These are phyloP conservation scores for Quambalaria eucalypti DNA, from an alignment of 1,284 basidiomycete species.

Conservation along the genomic window DNA sequence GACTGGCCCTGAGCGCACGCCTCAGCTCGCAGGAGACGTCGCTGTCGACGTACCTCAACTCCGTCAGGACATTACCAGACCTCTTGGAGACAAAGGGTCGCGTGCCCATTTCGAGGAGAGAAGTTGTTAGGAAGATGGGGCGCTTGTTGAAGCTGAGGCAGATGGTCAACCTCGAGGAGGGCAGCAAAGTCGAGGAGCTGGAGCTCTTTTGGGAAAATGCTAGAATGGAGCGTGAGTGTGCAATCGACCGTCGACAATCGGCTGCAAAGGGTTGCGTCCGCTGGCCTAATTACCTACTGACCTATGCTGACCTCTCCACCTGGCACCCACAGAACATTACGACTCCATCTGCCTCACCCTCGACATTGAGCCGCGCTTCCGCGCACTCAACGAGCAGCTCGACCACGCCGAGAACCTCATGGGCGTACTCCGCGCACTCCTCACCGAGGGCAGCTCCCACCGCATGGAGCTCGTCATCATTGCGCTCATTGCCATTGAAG, in stretches of 20 bases:
- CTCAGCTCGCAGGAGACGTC: conserved; percentile 36
- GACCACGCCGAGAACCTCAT: conserved; percentile 42
- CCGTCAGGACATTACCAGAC: conserved; percentile 24
- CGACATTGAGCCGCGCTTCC: conserved; percentile 37
- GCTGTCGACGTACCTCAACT: conserved; percentile 27
- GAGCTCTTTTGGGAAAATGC: conserved; percentile 45
- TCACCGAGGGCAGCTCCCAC: conserved; percentile 40
- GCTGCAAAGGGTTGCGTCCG: too few species aligned
- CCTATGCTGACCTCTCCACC: background rate
- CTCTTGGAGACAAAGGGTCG: conserved; percentile 27
- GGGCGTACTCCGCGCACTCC: conserved; percentile 35
- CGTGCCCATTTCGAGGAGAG: conserved; percentile 35
- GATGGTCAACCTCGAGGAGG: conserved; percentile 32
- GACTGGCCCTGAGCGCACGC: conserved; percentile 40
- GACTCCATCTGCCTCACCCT: conserved; percentile 35
- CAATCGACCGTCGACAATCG: background rate
- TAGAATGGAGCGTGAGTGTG: conserved; percentile 17
- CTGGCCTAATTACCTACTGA: too few species aligned
- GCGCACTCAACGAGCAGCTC: conserved; percentile 41
- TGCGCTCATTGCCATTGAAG: conserved; percentile 4
- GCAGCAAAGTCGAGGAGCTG: conserved; percentile 44
- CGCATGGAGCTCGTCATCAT: conserved; percentile 24
- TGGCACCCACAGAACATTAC: conserved; percentile 32
- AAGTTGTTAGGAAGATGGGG: conserved; percentile 42
- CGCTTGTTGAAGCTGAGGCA: conserved; percentile 37